Evolutionary conservation across 441 rosid species (phyloP), one percentile per base, ranked within the genome.

Genomic region (Euphorbia corollata): DNA sequence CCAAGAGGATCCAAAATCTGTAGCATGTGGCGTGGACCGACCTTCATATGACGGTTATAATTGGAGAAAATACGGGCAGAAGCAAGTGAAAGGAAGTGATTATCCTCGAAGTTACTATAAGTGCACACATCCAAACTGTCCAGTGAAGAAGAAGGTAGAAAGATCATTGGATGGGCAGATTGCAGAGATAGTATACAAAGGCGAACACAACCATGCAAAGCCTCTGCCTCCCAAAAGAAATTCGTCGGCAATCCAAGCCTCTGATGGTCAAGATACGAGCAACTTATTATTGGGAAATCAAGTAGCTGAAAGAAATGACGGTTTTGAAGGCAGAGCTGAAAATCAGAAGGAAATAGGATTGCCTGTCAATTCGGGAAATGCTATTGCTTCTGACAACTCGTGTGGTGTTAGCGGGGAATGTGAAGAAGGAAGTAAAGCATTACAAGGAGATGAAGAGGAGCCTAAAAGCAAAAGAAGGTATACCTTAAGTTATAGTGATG

Each of bases 1-100:
- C 54, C 56, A 71, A 60, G 87, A 83, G 64, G 88, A 81, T 61
- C 70, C 69, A 8, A 91, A 77, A 74, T 70, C 74, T 1, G 63
- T 78, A 1, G 56, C 70, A 20, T 78, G 78, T 13, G 73, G 20
- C 5, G 73, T 23, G 34, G 92, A 89, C 55, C 78, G 91, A 43
- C 87, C 96, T 64, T 89, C 92, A 0, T 82, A 83, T 67, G 96
- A 93, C 38, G 99, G 99, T 50, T 93, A 93, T 77, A 93, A 93
- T 43, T 93, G 98, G 98, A 86, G 96, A 73, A 93, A 93, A 70
- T 93, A 93, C 51, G 99, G 99, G 64, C 99, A 91, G 60, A 93
- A 93, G 74, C 99, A 93, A 75, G 99, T 91, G 8, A 93, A 93
- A 82, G 97, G 97, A 73, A 93, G 99, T 53, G 96, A 91, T 67